phyloP scores from a whole-genome alignment of 176 grass and related monocot species.

The Lolium rigidum region DNA sequence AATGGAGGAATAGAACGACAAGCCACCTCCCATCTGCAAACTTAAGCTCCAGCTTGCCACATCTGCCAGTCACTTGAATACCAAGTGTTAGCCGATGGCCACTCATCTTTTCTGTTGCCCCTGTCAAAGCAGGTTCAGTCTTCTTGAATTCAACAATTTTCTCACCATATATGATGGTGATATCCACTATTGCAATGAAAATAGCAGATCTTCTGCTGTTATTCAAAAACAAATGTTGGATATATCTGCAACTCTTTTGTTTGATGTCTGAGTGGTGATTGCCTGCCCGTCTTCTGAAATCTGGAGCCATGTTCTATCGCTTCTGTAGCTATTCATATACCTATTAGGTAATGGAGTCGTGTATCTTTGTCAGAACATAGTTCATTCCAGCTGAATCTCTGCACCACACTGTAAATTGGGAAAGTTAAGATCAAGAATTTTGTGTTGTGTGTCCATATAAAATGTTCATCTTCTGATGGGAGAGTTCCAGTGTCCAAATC shows the following conservation, averaged over 20 bases:
- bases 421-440: neutral
- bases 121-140: slow-evolving; percentile 17
- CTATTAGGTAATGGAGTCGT: neutral
- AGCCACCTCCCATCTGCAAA: slow-evolving; percentile 42
- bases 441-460: neutral
- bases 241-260: slow-evolving; percentile 23
- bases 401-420: neutral
- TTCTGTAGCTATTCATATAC: slow-evolving; percentile 2
- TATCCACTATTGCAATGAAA: no score
- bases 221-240: neutral
- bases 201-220: no score
- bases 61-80: slow-evolving; percentile 20
- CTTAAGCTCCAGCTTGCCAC: slow-evolving; percentile 31
- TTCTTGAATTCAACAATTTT: slow-evolving; percentile 20
- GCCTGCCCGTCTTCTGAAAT: slow-evolving; percentile 2
- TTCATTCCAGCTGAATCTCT: neutral
- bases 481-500: slow-evolving; percentile 55
- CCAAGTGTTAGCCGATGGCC: slow-evolving; percentile 30
- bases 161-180: slow-evolving; percentile 43
- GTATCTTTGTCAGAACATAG: neutral
- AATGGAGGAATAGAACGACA: slow-evolving; percentile 27
- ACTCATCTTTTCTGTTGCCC: neutral
- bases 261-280: slow-evolving; percentile 2
- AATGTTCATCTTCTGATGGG: neutral
- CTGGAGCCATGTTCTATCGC: slow-evolving; percentile 25